Conservation (phyloP, 257 asterid species). For the Solanum raphanifolium region DNA sequence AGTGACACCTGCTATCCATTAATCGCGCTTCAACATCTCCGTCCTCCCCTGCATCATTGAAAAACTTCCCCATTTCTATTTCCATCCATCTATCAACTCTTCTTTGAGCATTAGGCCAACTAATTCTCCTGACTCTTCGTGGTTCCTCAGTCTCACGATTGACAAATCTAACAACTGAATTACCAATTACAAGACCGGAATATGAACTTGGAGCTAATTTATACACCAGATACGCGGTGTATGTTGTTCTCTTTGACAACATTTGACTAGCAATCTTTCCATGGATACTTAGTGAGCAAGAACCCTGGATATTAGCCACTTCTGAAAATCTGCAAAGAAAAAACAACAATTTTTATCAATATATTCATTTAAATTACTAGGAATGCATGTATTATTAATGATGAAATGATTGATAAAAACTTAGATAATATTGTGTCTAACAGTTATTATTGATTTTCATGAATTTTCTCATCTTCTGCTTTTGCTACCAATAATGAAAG, state of each 20-base stretch:
- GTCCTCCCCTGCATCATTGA: background rate
- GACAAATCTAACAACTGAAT: conserved; percentile 3
- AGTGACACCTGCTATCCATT: background rate
- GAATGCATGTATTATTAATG: background rate
- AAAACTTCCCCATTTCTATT: background rate
- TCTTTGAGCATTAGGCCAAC: background rate
- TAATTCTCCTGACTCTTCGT: background rate
- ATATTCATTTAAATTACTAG: background rate
- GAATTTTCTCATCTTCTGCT: background rate
- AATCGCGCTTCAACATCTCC: conserved; percentile 3
- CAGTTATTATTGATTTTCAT: background rate
- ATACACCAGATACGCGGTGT: conserved; percentile 42
- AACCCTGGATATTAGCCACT: conserved; percentile 40
- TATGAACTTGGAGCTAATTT: background rate
- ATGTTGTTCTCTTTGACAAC: background rate
- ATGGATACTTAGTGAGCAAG: conserved; percentile 47
- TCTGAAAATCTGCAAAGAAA: conserved; percentile 37
- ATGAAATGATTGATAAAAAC: background rate
- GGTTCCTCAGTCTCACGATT: background rate
- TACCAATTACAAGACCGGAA: conserved; percentile 6
- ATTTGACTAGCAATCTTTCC: conserved; percentile 28
- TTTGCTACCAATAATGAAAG: background rate
- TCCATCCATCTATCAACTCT: conserved; percentile 13
- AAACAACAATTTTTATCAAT: too few species aligned
- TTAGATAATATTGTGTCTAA: background rate